Evolutionary conservation across 2,329 filamentous ascomycete species (phyloP), one percentile per base, ranked within the genome.

Genomic region (Bertia moriformis): DNA sequence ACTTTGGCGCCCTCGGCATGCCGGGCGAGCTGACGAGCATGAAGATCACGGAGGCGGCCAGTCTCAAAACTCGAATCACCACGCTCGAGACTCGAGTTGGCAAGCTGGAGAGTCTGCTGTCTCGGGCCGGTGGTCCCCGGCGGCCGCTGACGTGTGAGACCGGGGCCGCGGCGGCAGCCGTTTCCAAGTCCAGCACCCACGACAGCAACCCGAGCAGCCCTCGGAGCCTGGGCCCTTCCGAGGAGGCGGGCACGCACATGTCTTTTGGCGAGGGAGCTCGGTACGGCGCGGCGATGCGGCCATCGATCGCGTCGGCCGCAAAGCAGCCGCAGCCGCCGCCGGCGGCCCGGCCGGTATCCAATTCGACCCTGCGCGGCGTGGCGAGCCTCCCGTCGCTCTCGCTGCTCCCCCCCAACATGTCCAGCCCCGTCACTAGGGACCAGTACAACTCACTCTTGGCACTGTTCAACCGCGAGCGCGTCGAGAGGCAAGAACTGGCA

Each of bases 381-480:
- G 51, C 61, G 3, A 69, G 64, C 48, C 49, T 69, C 33, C 65
- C 67, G 1, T 51, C 55, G 3, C n/a, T n/a, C n/a, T n/a, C n/a
- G n/a, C 41, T 67, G 4, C 48, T 56, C 7, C 7, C 15, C 3
- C 56, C 52, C 24, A 56, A 59, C 12, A 46, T 45, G 3, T 40
- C 48, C 4, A 53, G 51, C 4, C 42, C 51, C 1, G 54, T 64
- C 17, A 59, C 59, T 2, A 49, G 54, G 14, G 66, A 72, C 38
- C 63, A 71, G 38, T 71, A 70, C 43, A 59, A 59, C 4, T 63
- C 60, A 2, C 57, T 78, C 14, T 51, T 67, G 19, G 59, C 63
- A 14, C 60, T 78, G 40, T 59, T 79, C 18, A 62, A 74, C 41
- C 61, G 63, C 1, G 75, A 80, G 50, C 70, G 73, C 18, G 62